These are phyloP conservation scores for Posidonia oceanica DNA, from an alignment of 116 monocot genomes.

Conservation along the genomic window DNA sequence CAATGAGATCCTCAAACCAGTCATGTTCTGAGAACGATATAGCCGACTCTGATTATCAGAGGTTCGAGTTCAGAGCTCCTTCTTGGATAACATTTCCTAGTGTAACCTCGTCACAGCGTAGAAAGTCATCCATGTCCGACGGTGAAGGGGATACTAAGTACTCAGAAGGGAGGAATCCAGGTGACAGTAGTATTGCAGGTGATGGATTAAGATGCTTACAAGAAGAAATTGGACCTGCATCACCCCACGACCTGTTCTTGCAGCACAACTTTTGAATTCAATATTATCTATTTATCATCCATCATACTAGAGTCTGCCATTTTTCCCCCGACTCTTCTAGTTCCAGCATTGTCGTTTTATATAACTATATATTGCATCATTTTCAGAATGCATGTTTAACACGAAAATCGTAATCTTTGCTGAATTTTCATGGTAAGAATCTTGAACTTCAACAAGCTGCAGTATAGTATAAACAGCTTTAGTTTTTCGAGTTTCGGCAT, in stretches of 20 bases:
- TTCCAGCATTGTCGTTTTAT: no score
- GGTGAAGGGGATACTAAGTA: slow-evolving; percentile 43
- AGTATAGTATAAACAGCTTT: neutral
- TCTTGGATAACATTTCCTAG: slow-evolving; percentile 99
- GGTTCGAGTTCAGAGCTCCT: slow-evolving; percentile 73
- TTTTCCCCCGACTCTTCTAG: no score
- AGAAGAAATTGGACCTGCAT: slow-evolving; percentile 94
- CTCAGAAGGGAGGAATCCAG: slow-evolving; percentile 28
- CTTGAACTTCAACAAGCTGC: neutral
- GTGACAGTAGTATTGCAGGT: slow-evolving; percentile 14
- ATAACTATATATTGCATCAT: no score
- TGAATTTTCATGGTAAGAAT: neutral
- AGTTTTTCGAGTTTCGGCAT: neutral
- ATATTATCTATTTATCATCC: no score
- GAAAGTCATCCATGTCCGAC: slow-evolving; percentile 74
- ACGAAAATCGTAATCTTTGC: neutral
- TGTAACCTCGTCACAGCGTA: slow-evolving; percentile 78
- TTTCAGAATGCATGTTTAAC: no score
- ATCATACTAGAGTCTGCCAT: no score
- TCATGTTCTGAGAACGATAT: slow-evolving; percentile 63
- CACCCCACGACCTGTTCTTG: slow-evolving; percentile 80
- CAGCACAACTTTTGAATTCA: slow-evolving; percentile 81
- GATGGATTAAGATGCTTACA: slow-evolving; percentile 62
- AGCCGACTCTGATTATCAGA: slow-evolving; percentile 50
- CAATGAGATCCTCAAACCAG: slow-evolving; percentile 63